Base-by-base conservation (phyloP, 192 early-diverging fungal species). In the Rhizophagus prolifer region DNA sequence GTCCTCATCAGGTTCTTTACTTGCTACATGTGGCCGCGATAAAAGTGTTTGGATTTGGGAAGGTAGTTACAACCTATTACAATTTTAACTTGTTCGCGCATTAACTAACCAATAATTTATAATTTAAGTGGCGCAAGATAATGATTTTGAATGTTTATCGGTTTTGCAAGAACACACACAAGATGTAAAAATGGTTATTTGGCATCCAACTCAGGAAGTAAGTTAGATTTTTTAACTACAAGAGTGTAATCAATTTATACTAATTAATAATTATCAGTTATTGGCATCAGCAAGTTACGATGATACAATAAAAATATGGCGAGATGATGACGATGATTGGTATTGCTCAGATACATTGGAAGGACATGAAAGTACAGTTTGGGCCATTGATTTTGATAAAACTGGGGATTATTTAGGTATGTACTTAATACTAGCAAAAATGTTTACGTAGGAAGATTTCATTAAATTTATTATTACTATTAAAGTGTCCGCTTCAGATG, bases 31-130 rank as follows among this genome's bases (percentile, higher is more conserved):
- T 78, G 92, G 93, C 31, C 85, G 97, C 38, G 97, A 99, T 84
- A 98, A 97, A 82, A 95, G 93, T 84, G 95, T 99, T 38, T 99
- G 97, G 97, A 95, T 99, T 76, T 99, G 97, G 97, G 97, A 99
- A 79, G 89, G 89, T 87, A 70, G 78, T 21, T 82, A 63, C 25
- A 13, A 10, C 13, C 23, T 2, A 34, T 65, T 65, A 28, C 28
- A 13, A 28, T 34, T 65, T 44, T 44, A 12, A 44, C 12, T 65
- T 4, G 16, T n/a, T 71, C 5, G 19, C 16, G 50, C 16, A 13
- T 12, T 5, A 63, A n/a, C 25, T 68, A 13, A 41, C 38, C 5
- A 41, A 7, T 34, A 23, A 47, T 31, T 36, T 38, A 64, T 58
- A 8, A 60, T 25, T 28, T 54, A 72, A 86, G 89, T 90, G 10